Evolutionary conservation across 1,139 yeast genomes (phyloP), one percentile per base, ranked within the genome.

Genomic region (Kodamaea arcana): DNA sequence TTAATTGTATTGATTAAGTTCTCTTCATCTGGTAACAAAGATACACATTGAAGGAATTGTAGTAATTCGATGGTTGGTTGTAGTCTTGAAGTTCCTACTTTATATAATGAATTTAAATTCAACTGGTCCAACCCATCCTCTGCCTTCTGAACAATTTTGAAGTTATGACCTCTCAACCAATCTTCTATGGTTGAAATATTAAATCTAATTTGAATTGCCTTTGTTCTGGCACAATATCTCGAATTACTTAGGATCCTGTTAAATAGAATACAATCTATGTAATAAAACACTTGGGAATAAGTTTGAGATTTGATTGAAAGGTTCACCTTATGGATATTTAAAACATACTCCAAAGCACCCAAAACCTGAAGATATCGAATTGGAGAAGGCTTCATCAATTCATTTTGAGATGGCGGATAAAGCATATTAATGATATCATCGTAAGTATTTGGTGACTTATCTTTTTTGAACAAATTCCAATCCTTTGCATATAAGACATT

Each of bases 1-100:
- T 62, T 73, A 40, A 76, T 67, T 34, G 83, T 82, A 50, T 66
- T 74, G 44, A 63, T 75, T 55, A 80, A 72, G 47, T 66, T 74
- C 50, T 68, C 81, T 35, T 75, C 79, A 41, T 73, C 75, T 14
- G 59, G 60, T 29, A 81, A 55, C 24, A 76, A 70, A 0, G 95
- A 78, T 60, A 88, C 77, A 34, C 92, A 83, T 55, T 92, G 97
- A 34, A 90, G 62, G 88, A 95, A 90, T 56, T 92, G 97, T 40
- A 92, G 62, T 23, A 92, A 59, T 54, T 90, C 94, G 37, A 83
- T 76, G 1, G 86, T 67, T 1, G 96, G 90, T 39, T 75, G 76
- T 37, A 88, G 66, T 43, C 85, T 88, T 20, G 63, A 61, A 33
- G 77, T 78, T 9, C 94, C 81, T 25, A 85, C 72, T 37, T 65